phyloP scores from a whole-genome alignment of 805 yeast species.

The Candida xyloterini region DNA sequence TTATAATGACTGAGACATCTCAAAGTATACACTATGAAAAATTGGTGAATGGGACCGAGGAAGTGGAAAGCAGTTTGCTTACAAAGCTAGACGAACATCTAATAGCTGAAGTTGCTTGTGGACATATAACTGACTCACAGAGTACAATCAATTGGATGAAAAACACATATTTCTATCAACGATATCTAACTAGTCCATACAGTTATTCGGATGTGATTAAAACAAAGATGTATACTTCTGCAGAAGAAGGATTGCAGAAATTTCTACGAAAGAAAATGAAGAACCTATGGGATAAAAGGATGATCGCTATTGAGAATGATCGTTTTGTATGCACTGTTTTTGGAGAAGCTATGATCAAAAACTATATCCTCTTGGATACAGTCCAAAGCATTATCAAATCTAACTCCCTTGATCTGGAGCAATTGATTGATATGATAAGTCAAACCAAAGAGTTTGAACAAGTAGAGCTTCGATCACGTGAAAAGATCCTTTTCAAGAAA shows the following conservation, averaged over 20 bases:
- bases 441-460: slow-evolving; percentile 40
- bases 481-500: slow-evolving; percentile 43
- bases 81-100: slow-evolving; percentile 38
- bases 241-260: not conserved
- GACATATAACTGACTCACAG: slow-evolving; percentile 36
- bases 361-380: slow-evolving; percentile 45
- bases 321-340: slow-evolving; percentile 33
- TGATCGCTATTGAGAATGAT: not conserved
- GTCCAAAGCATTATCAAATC: slow-evolving; percentile 35
- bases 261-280: not conserved
- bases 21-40: slow-evolving; percentile 39
- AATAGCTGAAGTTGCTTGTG: slow-evolving; percentile 43
- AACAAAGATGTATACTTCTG: not conserved
- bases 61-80: slow-evolving; percentile 47
- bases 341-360: slow-evolving; percentile 49
- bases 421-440: slow-evolving; percentile 31
- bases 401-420: slow-evolving; percentile 13
- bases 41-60: slow-evolving; percentile 40
- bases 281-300: not conserved
- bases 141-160: slow-evolving; percentile 46
- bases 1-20: slow-evolving; percentile 43
- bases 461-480: slow-evolving; percentile 40
- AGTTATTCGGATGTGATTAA: slow-evolving; percentile 2
- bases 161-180: slow-evolving; percentile 47
- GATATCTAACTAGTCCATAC: slow-evolving; percentile 25